Evolutionary conservation across 192 early-diverging fungal species (phyloP).

Genomic region (Gigaspora rosea): DNA sequence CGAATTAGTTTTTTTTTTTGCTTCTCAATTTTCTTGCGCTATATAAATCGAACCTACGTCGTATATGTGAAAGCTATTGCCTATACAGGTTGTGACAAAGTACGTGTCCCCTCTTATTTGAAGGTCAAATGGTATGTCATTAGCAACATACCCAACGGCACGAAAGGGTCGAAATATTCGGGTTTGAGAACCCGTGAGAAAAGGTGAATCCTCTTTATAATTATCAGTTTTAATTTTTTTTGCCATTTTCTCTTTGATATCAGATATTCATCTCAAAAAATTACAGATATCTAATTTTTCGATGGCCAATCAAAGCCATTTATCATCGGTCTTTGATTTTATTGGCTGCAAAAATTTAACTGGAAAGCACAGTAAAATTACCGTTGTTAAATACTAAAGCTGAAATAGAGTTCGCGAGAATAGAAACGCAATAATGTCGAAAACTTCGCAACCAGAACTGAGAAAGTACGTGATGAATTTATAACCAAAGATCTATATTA

Average conservation of each 20-base stretch:
- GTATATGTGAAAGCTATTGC: constrained; percentile 87
- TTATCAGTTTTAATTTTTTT: not conserved
- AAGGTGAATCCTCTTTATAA: not conserved
- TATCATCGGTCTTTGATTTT: too few relatives aligned
- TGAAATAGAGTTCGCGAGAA: too few relatives aligned
- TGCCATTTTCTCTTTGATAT: not conserved
- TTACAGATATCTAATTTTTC: too few relatives aligned
- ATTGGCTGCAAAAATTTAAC: too few relatives aligned
- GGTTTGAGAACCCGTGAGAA: constrained; percentile 5
- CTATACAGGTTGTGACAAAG: constrained; percentile 87
- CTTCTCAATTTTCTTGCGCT: too few relatives aligned
- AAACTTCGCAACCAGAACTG: constrained; percentile 31
- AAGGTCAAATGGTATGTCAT: constrained; percentile 76
- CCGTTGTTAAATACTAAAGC: too few relatives aligned
- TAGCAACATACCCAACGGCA: constrained; percentile 88
- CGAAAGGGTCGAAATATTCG: constrained; percentile 86
- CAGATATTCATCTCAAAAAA: too few relatives aligned
- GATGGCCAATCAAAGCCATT: too few relatives aligned
- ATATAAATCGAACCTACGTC: constrained; percentile 50
- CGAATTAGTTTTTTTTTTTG: not conserved
- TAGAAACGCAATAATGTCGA: constrained; percentile 9
- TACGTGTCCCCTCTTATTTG: constrained; percentile 73
- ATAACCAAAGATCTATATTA: not conserved
- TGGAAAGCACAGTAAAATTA: too few relatives aligned
- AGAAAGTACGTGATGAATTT: constrained; percentile 9